Evolutionary conservation across 257 asterid genomes (phyloP).

Genomic region (Solanum piurae): DNA sequence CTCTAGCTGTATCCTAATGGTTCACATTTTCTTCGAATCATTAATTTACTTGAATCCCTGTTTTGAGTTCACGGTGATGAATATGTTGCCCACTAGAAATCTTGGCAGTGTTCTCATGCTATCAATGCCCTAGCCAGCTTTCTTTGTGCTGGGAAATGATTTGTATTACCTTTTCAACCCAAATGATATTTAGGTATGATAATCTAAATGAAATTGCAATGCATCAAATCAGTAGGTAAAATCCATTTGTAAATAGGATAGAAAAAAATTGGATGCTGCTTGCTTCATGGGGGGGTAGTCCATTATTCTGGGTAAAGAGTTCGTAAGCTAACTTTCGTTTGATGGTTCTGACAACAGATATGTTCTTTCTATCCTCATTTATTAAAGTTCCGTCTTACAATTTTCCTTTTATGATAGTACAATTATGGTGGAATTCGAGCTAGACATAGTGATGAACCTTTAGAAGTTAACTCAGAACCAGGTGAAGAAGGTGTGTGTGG

Average conservation of each 20-base stretch:
- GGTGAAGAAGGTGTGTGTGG: constrained; percentile 20
- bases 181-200: not conserved
- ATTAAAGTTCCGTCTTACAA: not conserved
- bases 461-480: constrained; percentile 36
- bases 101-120: not conserved
- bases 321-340: not conserved
- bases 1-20: not conserved
- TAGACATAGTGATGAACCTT: constrained; percentile 32
- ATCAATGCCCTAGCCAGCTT: not conserved
- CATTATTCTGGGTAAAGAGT: not conserved
- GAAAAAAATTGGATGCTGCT: not conserved
- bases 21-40: not conserved
- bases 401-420: constrained; percentile 34
- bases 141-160: not conserved
- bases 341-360: constrained; percentile 5
- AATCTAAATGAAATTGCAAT: not conserved
- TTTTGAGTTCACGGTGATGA: not conserved
- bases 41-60: not conserved
- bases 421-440: constrained; percentile 95
- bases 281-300: not conserved
- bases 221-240: not conserved
- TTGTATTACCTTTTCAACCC: not conserved
- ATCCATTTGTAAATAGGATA: not conserved
- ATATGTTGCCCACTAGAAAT: not conserved
- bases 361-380: not conserved